A percentile compares a stretch with the other conserved stretches of the same genome.
These are phyloP conservation scores for Sclerotinia spermophila DNA, from an alignment of 2,329 filamentous ascomycete genomes.

Conservation along the genomic window DNA sequence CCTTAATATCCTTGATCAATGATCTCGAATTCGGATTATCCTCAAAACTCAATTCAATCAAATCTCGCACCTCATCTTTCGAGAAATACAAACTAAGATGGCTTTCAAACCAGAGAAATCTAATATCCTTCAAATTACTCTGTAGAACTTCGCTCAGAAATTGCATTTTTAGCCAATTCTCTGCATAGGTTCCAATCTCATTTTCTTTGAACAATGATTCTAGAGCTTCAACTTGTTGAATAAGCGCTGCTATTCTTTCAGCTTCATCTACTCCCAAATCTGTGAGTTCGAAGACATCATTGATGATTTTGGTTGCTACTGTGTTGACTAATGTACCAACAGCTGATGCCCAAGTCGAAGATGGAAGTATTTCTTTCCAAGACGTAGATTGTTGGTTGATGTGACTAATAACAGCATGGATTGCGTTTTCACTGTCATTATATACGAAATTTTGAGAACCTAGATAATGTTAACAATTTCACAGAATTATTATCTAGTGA, in stretches of 20 bases:
- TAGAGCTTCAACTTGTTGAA: slow-evolving; percentile 53
- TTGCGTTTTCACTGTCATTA: slow-evolving; percentile 50
- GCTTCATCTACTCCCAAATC: slow-evolving; percentile 62
- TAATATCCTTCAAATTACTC: slow-evolving; percentile 62
- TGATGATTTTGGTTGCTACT: slow-evolving; percentile 57
- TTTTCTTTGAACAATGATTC: slow-evolving; percentile 57
- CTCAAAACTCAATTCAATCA: slow-evolving; percentile 62
- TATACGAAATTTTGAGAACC: slow-evolving; percentile 57
- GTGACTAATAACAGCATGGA: slow-evolving; percentile 51
- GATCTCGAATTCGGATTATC: slow-evolving; percentile 55
- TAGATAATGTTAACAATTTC: slow-evolving; percentile 24
- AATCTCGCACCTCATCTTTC: slow-evolving; percentile 56
- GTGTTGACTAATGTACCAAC: slow-evolving; percentile 58
- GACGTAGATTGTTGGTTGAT: slow-evolving; percentile 51
- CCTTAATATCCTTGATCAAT: slow-evolving; percentile 55
- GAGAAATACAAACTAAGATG: slow-evolving; percentile 63
- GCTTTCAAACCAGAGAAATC: slow-evolving; percentile 61
- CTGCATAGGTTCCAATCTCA: slow-evolving; percentile 57
- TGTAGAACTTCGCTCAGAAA: slow-evolving; percentile 63
- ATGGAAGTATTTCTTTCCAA: slow-evolving; percentile 57
- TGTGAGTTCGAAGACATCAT: slow-evolving; percentile 58
- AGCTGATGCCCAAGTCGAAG: slow-evolving; percentile 61
- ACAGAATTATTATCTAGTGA: neutral
- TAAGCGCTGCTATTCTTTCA: slow-evolving; percentile 57
- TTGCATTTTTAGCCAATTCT: slow-evolving; percentile 60